Percentiles rank a stretch among this genome's conserved stretches.
phyloP scores from a whole-genome alignment of 139 green algal species.

The Tetradesmus lagerheimii region DNA sequence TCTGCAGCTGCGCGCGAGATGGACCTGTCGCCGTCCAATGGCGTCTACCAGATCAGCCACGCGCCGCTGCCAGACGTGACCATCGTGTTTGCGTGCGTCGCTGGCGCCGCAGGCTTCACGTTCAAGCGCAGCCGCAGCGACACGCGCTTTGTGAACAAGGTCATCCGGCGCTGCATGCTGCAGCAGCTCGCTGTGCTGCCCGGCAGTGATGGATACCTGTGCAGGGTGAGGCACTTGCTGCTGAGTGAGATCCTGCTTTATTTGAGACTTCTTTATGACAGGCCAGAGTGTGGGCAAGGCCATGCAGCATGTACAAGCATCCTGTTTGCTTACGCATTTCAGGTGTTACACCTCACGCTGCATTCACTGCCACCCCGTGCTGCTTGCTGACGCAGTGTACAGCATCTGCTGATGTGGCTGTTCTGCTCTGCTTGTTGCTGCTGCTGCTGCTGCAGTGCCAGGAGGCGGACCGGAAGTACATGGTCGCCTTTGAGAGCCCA shows the following conservation, averaged over 20 bases:
- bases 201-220: constrained; percentile 54
- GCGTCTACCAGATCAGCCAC: background rate
- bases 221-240: constrained; percentile 11
- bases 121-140: background rate
- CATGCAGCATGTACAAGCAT: too few relatives aligned
- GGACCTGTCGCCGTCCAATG: background rate
- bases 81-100: constrained; percentile 23
- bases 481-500: constrained; percentile 55
- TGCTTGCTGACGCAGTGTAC: background rate
- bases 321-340: too few relatives aligned
- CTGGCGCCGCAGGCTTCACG: background rate
- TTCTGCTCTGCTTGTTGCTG: background rate
- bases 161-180: background rate
- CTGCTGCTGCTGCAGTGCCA: background rate
- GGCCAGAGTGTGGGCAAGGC: too few relatives aligned
- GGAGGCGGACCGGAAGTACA: constrained; percentile 59
- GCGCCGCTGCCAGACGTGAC: background rate
- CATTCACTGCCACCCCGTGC: background rate
- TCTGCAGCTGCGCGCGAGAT: background rate
- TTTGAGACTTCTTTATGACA: too few relatives aligned
- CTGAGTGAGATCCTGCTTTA: too few relatives aligned
- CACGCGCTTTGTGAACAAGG: background rate
- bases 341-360: background rate
- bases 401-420: background rate
- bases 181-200: background rate